phyloP scores from a whole-genome alignment of 768 basidiomycete genomes.

The Tricholoma furcatifolium region DNA sequence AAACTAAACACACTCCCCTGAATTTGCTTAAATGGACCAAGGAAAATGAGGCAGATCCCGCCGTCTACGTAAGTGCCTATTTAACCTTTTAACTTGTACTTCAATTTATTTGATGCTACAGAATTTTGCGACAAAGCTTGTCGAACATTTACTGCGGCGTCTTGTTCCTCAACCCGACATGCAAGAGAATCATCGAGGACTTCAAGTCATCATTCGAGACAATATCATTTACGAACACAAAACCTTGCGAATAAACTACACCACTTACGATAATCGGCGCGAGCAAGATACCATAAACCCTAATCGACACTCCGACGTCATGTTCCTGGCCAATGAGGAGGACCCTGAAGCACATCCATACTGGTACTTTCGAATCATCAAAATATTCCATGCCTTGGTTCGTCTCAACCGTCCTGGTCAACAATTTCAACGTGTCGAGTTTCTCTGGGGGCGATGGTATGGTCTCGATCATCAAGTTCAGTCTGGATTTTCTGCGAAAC shows the following conservation, averaged over 20 bases:
- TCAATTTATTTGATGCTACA: too few species aligned
- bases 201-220: conserved; percentile 17
- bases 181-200: neutral
- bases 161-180: neutral
- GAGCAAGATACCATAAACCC: too few species aligned
- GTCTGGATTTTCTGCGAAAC: neutral
- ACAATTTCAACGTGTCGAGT: conserved; percentile 16
- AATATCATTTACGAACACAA: conserved; percentile 28
- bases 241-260: conserved; percentile 33
- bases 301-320: conserved; percentile 32
- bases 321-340: conserved; percentile 23
- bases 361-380: conserved; percentile 32
- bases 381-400: conserved; percentile 18
- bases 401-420: neutral
- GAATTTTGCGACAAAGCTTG: conserved; percentile 26
- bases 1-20: neutral
- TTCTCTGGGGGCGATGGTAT: conserved; percentile 26
- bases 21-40: neutral
- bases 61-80: conserved; percentile 21
- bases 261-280: too few species aligned
- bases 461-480: neutral
- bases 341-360: conserved; percentile 21
- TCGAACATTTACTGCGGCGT: conserved; percentile 23
- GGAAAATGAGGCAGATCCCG: conserved; percentile 20
- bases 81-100: neutral